phyloP scores from a whole-genome alignment of 371 early-diverging fungal genomes.

The Syncephalastrum contaminatum region DNA sequence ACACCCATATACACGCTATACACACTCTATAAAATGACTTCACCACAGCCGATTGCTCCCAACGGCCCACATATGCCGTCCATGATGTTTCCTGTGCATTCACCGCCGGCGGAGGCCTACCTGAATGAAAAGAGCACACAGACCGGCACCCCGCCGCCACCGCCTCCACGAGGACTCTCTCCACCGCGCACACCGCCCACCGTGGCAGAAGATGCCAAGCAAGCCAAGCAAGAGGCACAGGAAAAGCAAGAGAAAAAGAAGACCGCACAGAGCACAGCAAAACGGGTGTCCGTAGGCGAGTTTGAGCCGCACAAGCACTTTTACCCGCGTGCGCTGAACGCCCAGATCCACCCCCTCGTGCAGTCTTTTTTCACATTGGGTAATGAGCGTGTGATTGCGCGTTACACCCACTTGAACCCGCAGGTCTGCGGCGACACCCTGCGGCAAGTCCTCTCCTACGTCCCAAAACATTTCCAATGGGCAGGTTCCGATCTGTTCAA shows the following conservation, averaged over 20 bases:
- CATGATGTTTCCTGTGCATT: no score
- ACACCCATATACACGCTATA: no score
- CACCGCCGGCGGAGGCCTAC: no score
- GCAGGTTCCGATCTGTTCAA: conserved; percentile 94
- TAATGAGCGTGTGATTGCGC: conserved; percentile 86
- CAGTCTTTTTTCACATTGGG: conserved; percentile 86
- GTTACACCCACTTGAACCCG: conserved; percentile 91
- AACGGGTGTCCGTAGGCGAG: conserved; percentile 61
- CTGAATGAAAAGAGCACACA: conserved; percentile 6
- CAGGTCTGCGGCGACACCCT: conserved; percentile 70
- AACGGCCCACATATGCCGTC: no score
- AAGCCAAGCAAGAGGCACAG: conserved; percentile 3
- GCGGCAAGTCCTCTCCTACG: conserved; percentile 66
- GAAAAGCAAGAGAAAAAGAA: conserved; percentile 3
- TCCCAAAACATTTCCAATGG: conserved; percentile 88
- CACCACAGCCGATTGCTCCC: no score
- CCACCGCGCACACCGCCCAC: conserved; percentile 43
- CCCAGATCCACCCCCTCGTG: conserved; percentile 87
- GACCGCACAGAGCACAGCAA: conserved; percentile 10
- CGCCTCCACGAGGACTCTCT: conserved; percentile 18
- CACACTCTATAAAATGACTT: no score
- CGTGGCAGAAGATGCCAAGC: conserved; percentile 8
- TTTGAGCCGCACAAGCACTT: conserved; percentile 89
- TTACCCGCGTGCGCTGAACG: conserved; percentile 92
- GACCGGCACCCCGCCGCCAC: conserved; percentile 13